Base-by-base conservation (phyloP, 257 asterid species). In the Parsonsia alboflavescens region DNA sequence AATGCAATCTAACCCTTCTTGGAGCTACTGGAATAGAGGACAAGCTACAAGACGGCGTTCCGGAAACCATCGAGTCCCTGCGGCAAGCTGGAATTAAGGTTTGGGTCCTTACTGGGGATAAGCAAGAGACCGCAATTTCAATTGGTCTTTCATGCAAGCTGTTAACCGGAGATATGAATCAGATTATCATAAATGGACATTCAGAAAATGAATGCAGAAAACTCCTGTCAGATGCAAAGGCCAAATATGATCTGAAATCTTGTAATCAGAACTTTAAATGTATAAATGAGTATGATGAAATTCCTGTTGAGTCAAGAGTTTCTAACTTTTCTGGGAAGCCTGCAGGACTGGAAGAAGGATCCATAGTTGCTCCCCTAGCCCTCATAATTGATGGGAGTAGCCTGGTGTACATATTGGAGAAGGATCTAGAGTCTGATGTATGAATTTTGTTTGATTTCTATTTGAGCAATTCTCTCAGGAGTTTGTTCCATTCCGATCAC, bases 21-120 rank as follows among this genome's bases (percentile, higher is more conserved):
- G 99, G 99, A 70, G 98, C 96, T 73, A 95, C 98, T 49, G 99
- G 96, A 50, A 95, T 95, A 71, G 99, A 95, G 85, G 99, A 95
- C 87, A 95, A 88, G 86, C 86, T 95, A 76, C 99, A 95, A 85
- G 89, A 92, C 70, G 98, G 99, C 10, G 98, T 92, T 64, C 98
- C 99, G 22, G 98, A 95, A 82, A 88, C 97, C 76, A 95, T 95
- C 54, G 98, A 95, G 83, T 90, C 97, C 72, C 84, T 95, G 71
- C 89, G 98, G 42, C 90, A 95, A 76, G 99, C 99, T 26, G 99
- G 99, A 79, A 89, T 95, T 68, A 95, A 92, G 87, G 96, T 92
- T 83, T 95, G 98, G 99, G 96, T 95, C 79, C 93, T 95, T 77
- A 95, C 99, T 52, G 99, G 99, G 57, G 99, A 95, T 84, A 95